A percentile compares a stretch with the other conserved stretches of the same genome.
Evolutionary conservation across 495 filamentous ascomycete genomes (phyloP).

Genomic region (Tetracladium setigerum): DNA sequence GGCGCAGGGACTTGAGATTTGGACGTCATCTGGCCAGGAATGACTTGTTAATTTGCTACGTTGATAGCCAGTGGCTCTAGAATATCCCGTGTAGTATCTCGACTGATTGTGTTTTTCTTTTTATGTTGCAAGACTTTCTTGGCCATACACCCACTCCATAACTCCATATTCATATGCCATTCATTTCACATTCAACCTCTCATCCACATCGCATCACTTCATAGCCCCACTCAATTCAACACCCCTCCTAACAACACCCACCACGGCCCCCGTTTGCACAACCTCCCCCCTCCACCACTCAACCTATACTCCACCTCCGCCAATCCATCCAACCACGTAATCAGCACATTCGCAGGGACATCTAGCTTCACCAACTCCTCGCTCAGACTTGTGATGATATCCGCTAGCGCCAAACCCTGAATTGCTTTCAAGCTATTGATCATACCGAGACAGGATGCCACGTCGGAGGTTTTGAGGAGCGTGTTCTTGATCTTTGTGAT

Average conservation of each 20-base stretch:
- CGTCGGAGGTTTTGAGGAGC: conserved; percentile 72
- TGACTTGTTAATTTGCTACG: too few species aligned
- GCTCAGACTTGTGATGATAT: conserved; percentile 78
- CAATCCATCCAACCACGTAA: conserved; percentile 85
- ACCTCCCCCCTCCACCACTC: conserved; percentile 83
- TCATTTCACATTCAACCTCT: background rate
- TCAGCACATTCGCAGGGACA: conserved; percentile 79
- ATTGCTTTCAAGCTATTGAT: conserved; percentile 78
- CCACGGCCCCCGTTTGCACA: conserved; percentile 86
- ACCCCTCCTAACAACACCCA: conserved; percentile 82
- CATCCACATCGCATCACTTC: conserved; percentile 1
- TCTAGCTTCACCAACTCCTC: conserved; percentile 78
- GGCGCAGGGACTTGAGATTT: too few species aligned
- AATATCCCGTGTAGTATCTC: too few species aligned
- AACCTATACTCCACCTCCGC: conserved; percentile 90
- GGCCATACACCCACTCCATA: background rate
- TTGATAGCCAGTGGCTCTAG: too few species aligned
- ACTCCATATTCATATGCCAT: background rate
- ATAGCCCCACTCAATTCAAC: conserved; percentile 58
- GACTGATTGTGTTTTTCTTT: too few species aligned
- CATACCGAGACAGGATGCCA: conserved; percentile 77
- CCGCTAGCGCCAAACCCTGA: conserved; percentile 87
- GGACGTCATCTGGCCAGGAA: too few species aligned
- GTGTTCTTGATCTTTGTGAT: conserved; percentile 79
- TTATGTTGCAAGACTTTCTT: too few species aligned